Evolutionary conservation across 1,284 basidiomycete species (phyloP).

Genomic region (Sporisorium scitamineum): DNA sequence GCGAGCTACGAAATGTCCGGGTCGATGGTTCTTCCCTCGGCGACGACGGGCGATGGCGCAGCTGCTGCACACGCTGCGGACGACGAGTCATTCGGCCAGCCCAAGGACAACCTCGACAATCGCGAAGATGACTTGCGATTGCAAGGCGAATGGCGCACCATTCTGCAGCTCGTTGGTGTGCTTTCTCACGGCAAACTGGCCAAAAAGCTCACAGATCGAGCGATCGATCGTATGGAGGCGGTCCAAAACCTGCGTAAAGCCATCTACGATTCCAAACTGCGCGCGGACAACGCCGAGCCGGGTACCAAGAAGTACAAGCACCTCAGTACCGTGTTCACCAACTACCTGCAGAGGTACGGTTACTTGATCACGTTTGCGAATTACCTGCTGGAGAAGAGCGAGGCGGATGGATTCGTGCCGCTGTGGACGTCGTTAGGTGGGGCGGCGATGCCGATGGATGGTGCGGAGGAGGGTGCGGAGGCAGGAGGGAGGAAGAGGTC

Average conservation of each 20-base stretch:
- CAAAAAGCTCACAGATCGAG: conserved; percentile 85
- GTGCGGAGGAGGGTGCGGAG: background rate
- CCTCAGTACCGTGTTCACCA: conserved; percentile 57
- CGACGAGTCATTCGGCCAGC: conserved; percentile 39
- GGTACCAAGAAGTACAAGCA: conserved; percentile 58
- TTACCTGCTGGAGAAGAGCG: conserved; percentile 82
- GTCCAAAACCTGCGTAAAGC: conserved; percentile 68
- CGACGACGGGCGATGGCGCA: conserved; percentile 1
- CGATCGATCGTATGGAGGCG: conserved; percentile 67
- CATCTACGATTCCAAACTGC: conserved; percentile 64
- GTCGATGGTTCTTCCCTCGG: conserved; percentile 21
- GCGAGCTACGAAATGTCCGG: conserved; percentile 40
- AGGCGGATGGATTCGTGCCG: conserved; percentile 66
- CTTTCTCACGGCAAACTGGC: conserved; percentile 90
- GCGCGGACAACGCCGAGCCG: conserved; percentile 61
- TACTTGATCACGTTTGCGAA: conserved; percentile 94
- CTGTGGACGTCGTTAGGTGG: conserved; percentile 26
- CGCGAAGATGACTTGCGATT: conserved; percentile 68
- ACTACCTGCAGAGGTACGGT: conserved; percentile 74
- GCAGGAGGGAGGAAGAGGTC: conserved; percentile 11
- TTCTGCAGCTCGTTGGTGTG: conserved; percentile 91
- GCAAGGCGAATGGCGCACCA: conserved; percentile 94
- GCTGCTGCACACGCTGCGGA: conserved; percentile 8
- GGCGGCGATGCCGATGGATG: conserved; percentile 25
- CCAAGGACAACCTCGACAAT: conserved; percentile 59